Base-by-base conservation (phyloP, 352 stramenopile species). In the Globisporangium solare region DNA sequence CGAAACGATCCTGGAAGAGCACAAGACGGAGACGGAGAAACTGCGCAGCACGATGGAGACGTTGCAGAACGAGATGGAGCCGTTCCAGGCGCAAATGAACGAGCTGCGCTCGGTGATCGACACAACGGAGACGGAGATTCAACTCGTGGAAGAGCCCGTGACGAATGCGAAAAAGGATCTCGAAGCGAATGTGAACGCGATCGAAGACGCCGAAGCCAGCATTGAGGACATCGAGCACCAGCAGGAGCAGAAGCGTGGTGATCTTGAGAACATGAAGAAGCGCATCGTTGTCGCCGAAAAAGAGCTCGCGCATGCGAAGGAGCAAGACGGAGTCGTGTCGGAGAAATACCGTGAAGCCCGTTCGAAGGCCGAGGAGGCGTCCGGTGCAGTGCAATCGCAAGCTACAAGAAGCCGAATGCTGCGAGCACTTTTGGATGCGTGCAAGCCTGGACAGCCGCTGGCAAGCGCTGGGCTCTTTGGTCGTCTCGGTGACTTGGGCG, bases 401-500 rank as follows among this genome's bases (percentile, higher is more conserved):
- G 76, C 76, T 14, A 88, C 80, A 11, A 71, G 74, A 15, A 88
- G 83, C 45, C 76, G 78, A 13, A 92, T 94, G 63, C 68, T 98
- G n/a, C 83, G 85, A 37, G 87, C 83, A 17, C 79, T 99, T 37
- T 72, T 99, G 45, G 82, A 98, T 54, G 96, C 95, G 4, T 88
- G 89, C 4, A 84, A 80, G 47, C 87, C 91, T 8, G 89, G 91
- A 10, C 89, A 95, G 13, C 82, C 94, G n/a, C 73, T 99, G 3
- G 77, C 82, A 1, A 88, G 90, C 13, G 95, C 91, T 41, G 97
- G 97, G 7, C 68, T 99, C 3, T 89, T 91, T 43, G 97, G 97
- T 31, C 92, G 97, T 61, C 79, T 99, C 1, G 97, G 97, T 22
- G 97, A 99, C 66, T 80, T 99, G 46, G 97, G 96, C 18, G 85